Evolutionary conservation across 2,329 filamentous ascomycete species (phyloP).

Genomic region (Allantophomopsis cytisporea): DNA sequence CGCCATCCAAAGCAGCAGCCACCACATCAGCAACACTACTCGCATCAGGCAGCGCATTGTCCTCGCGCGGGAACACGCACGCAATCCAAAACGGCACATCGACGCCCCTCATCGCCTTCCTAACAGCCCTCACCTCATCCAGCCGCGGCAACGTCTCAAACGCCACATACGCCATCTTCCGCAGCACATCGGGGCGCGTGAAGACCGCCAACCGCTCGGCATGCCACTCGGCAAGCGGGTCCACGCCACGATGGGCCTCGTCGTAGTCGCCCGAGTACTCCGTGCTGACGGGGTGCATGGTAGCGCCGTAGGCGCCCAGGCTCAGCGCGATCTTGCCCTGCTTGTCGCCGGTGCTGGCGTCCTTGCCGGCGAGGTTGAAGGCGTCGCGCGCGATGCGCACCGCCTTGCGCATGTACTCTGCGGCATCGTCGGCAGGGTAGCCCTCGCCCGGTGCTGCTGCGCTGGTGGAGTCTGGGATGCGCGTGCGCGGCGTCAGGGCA

Average conservation of each 20-base stretch:
- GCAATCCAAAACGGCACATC: slow-evolving; percentile 36
- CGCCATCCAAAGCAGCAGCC: slow-evolving; percentile 13
- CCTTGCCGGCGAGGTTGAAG: slow-evolving; percentile 4
- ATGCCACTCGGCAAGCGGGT: slow-evolving; percentile 38
- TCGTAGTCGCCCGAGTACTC: slow-evolving; percentile 50
- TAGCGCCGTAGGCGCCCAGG: slow-evolving; percentile 49
- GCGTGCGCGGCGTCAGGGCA: slow-evolving; percentile 11
- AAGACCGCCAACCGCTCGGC: slow-evolving; percentile 35
- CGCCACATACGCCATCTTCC: slow-evolving; percentile 34
- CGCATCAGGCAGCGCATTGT: slow-evolving; percentile 36
- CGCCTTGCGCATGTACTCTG: slow-evolving; percentile 28
- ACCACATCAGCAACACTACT: slow-evolving; percentile 26
- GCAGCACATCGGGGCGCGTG: slow-evolving; percentile 7
- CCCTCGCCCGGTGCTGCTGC: neutral
- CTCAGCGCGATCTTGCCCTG: slow-evolving; percentile 34
- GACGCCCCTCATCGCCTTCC: slow-evolving; percentile 19
- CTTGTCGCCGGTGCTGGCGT: neutral
- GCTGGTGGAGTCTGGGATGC: neutral
- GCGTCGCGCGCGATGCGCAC: slow-evolving; percentile 20
- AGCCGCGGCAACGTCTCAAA: slow-evolving; percentile 48
- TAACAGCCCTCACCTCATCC: slow-evolving; percentile 44
- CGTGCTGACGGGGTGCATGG: slow-evolving; percentile 41
- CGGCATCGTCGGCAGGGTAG: slow-evolving; percentile 15
- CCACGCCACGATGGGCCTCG: slow-evolving; percentile 24
- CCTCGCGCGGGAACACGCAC: slow-evolving; percentile 38